A percentile compares a stretch with the other conserved stretches of the same genome.
These are phyloP conservation scores for Leptoxyphium fumago DNA, from an alignment of 2,329 filamentous ascomycete genomes.

Conservation along the genomic window DNA sequence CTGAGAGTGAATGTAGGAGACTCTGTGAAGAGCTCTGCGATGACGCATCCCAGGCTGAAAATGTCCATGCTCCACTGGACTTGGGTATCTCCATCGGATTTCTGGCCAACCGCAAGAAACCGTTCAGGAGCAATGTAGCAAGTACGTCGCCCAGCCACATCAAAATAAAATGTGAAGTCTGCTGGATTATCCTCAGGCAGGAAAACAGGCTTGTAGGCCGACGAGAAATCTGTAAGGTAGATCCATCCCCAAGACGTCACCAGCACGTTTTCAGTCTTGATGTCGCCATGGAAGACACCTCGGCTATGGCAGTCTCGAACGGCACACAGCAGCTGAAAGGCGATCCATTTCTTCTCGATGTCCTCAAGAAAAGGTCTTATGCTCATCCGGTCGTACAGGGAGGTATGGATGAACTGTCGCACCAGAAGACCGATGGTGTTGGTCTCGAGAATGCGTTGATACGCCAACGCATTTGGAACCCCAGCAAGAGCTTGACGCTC, in stretches of 20 bases:
- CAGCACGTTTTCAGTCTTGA: slow-evolving; percentile 93
- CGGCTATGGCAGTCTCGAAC: slow-evolving; percentile 80
- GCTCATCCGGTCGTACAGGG: slow-evolving; percentile 90
- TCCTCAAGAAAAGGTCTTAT: slow-evolving; percentile 93
- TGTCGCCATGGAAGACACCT: slow-evolving; percentile 90
- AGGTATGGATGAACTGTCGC: slow-evolving; percentile 90
- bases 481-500: slow-evolving; percentile 67
- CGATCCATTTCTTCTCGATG: slow-evolving; percentile 97
- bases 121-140: slow-evolving; percentile 93
- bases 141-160: slow-evolving; percentile 50
- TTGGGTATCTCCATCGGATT: slow-evolving; percentile 33
- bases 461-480: slow-evolving; percentile 80
- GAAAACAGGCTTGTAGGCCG: slow-evolving; percentile 84
- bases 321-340: slow-evolving; percentile 86
- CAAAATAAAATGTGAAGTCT: slow-evolving; percentile 96
- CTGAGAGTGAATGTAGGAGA: slow-evolving; percentile 94
- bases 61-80: slow-evolving; percentile 87
- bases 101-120: slow-evolving; percentile 55
- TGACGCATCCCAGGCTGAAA: slow-evolving; percentile 92
- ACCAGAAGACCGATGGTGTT: slow-evolving; percentile 84
- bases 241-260: slow-evolving; percentile 99
- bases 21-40: slow-evolving; percentile 90
- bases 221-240: slow-evolving; percentile 93
- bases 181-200: slow-evolving; percentile 93
- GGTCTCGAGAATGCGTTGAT: slow-evolving; percentile 84